Evolutionary conservation across 169 alveolate species (phyloP).

Genomic region (Eimeria praecox): DNA sequence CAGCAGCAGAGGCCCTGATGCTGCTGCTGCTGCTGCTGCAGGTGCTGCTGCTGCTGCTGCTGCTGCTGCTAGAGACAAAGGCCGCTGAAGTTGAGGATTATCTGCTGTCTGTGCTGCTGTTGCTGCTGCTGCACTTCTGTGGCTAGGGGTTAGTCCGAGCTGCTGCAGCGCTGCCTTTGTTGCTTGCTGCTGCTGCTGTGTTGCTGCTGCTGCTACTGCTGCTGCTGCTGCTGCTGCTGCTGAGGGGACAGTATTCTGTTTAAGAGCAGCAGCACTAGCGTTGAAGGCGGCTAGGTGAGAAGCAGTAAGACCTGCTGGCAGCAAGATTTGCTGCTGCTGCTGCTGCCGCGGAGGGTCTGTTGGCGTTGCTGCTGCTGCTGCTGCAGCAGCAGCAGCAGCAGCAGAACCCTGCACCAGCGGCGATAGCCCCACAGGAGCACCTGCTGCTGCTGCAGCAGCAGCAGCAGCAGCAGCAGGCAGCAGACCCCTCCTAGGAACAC

Average conservation of each 20-base stretch:
- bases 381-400: neutral
- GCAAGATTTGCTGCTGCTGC: constrained; percentile 75
- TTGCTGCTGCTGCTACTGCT: constrained; percentile 34
- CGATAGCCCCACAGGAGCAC: neutral
- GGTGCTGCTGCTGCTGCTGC: constrained; percentile 45
- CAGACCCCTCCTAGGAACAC: constrained; percentile 20
- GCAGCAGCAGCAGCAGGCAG: constrained; percentile 71
- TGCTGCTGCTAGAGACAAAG: neutral
- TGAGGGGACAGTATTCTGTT: neutral
- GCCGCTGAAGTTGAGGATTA: constrained; percentile 7
- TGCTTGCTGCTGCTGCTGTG: constrained; percentile 69
- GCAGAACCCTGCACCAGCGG: constrained; percentile 58
- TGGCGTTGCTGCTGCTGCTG: constrained; percentile 29
- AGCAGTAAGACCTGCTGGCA: constrained; percentile 67
- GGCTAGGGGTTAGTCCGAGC: constrained; percentile 6
- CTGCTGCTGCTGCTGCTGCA: constrained; percentile 32
- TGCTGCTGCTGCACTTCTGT: constrained; percentile 24
- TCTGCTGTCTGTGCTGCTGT: constrained; percentile 36
- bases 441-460: constrained; percentile 39
- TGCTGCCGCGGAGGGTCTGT: neutral
- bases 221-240: constrained; percentile 76
- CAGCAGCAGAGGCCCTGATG: constrained; percentile 54
- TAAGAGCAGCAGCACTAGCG: constrained; percentile 63
- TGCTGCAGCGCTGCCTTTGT: constrained; percentile 67
- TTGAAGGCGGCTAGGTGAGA: constrained; percentile 64